Percentiles rank a stretch among this genome's conserved stretches.
These are phyloP conservation scores for Lactifluus piperatus DNA, from an alignment of 768 basidiomycete species.

Conservation along the genomic window DNA sequence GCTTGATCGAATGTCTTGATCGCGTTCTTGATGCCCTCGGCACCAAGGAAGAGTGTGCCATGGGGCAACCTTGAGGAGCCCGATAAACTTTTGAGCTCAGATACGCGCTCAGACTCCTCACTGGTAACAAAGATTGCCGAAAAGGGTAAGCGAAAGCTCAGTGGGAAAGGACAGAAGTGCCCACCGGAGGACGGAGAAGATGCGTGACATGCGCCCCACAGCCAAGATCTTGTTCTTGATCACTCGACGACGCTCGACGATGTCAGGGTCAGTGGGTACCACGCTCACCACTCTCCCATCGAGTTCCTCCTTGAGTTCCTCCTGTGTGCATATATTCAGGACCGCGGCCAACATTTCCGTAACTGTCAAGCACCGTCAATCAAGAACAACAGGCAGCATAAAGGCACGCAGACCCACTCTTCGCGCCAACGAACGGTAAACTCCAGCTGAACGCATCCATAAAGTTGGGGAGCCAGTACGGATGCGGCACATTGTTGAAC, in stretches of 20 bases:
- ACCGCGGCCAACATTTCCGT: conserved; percentile 99
- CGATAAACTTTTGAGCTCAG: too few species aligned
- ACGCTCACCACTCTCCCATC: conserved; percentile 23
- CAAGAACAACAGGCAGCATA: neutral
- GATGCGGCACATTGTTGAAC: conserved; percentile 93
- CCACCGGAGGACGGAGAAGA: conserved; percentile 93
- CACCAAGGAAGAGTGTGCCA: too few species aligned
- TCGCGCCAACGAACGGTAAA: conserved; percentile 92
- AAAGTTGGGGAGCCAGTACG: conserved; percentile 94
- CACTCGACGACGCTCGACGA: conserved; percentile 69
- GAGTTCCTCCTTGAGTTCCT: conserved; percentile 90
- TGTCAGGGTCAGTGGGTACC: conserved; percentile 33
- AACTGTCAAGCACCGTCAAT: conserved; percentile 41
- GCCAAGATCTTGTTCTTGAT: conserved; percentile 99
- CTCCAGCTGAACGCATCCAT: conserved; percentile 99
- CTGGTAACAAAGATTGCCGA: too few species aligned
- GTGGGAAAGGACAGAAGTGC: too few species aligned
- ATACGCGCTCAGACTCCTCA: too few species aligned
- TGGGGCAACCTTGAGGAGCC: too few species aligned
- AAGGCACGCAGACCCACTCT: conserved; percentile 57
- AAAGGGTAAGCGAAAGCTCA: too few species aligned
- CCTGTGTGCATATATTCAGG: conserved; percentile 94
- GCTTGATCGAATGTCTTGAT: too few species aligned
- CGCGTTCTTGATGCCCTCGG: too few species aligned
- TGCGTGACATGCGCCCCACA: conserved; percentile 90